A percentile compares a stretch with the other conserved stretches of the same genome.
phyloP scores from a whole-genome alignment of 108 stramenopile genomes.

The Cyclotella atomus region DNA sequence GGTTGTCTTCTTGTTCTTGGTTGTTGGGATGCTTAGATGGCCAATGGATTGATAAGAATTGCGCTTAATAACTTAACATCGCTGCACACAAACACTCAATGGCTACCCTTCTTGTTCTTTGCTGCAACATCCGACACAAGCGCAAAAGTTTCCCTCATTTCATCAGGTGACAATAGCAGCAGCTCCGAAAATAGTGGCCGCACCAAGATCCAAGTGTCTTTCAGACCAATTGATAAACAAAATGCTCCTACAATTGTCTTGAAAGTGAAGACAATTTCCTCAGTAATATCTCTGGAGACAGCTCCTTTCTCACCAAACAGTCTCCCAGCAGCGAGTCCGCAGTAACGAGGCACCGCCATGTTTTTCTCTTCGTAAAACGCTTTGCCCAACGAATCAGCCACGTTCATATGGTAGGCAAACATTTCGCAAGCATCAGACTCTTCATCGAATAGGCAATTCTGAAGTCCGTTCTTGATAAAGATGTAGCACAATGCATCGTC shows the following conservation, averaged over 20 bases:
- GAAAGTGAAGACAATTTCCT: slow-evolving; percentile 58
- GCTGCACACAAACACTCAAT: no score
- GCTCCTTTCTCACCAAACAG: slow-evolving; percentile 48
- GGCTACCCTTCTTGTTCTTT: slow-evolving; percentile 1
- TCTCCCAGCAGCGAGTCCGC: slow-evolving; percentile 59
- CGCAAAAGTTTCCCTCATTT: slow-evolving; percentile 20
- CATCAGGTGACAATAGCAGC: slow-evolving; percentile 54
- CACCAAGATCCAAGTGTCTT: slow-evolving; percentile 51
- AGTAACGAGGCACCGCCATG: slow-evolving; percentile 41
- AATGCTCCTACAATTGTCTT: slow-evolving; percentile 64
- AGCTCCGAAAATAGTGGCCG: slow-evolving; percentile 54
- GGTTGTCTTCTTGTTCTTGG: slow-evolving; percentile 29
- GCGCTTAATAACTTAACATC: no score
- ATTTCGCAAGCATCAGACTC: slow-evolving; percentile 15
- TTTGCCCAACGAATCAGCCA: slow-evolving; percentile 43
- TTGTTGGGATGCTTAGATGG: slow-evolving; percentile 40
- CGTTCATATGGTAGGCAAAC: slow-evolving; percentile 21
- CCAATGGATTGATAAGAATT: slow-evolving; percentile 12
- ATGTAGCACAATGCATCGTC: slow-evolving; percentile 65
- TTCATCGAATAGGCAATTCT: slow-evolving; percentile 55
- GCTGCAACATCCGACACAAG: neutral
- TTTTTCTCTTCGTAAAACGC: slow-evolving; percentile 42
- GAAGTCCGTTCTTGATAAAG: slow-evolving; percentile 51
- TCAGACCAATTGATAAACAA: slow-evolving; percentile 50
- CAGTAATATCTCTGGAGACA: slow-evolving; percentile 37